phyloP scores from a whole-genome alignment of 202 grass and related monocot genomes.

The Panicum hallii region DNA sequence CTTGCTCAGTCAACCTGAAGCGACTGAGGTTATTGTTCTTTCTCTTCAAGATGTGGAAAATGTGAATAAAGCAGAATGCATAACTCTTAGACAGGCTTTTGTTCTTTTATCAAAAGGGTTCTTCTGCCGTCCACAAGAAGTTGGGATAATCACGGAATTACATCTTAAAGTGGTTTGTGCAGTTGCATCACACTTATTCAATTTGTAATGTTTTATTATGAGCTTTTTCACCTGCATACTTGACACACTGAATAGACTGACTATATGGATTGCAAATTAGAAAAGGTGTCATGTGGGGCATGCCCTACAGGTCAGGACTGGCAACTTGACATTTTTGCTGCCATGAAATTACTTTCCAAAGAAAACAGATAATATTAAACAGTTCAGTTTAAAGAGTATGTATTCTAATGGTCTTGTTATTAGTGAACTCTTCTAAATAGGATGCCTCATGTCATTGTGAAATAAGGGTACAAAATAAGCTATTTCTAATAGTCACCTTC shows the following conservation, averaged over 20 bases:
- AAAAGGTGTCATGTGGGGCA: conserved; percentile 7
- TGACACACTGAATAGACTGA: background rate
- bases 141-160: conserved; percentile 84
- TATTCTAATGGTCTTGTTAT: background rate
- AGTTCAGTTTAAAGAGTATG: conserved; percentile 13
- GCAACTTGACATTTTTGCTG: background rate
- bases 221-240: conserved; percentile 18
- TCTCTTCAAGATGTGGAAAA: conserved; percentile 85
- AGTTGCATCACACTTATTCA: conserved; percentile 26
- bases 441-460: background rate
- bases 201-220: conserved; percentile 3
- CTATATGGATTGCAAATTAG: conserved; percentile 18
- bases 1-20: conserved; percentile 88
- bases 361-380: background rate
- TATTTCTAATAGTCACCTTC: background rate
- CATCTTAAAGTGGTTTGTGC: conserved; percentile 95
- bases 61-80: conserved; percentile 84
- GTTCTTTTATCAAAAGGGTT: conserved; percentile 90
- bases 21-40: conserved; percentile 86
- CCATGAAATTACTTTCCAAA: background rate
- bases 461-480: background rate
- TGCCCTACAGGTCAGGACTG: background rate
- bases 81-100: conserved; percentile 85
- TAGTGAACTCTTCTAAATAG: conserved; percentile 1
- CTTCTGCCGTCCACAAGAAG: conserved; percentile 89